Percentiles rank a stretch among this genome's conserved stretches.
Evolutionary conservation across 805 yeast species (phyloP).

Genomic region (Starmerella apicola): DNA sequence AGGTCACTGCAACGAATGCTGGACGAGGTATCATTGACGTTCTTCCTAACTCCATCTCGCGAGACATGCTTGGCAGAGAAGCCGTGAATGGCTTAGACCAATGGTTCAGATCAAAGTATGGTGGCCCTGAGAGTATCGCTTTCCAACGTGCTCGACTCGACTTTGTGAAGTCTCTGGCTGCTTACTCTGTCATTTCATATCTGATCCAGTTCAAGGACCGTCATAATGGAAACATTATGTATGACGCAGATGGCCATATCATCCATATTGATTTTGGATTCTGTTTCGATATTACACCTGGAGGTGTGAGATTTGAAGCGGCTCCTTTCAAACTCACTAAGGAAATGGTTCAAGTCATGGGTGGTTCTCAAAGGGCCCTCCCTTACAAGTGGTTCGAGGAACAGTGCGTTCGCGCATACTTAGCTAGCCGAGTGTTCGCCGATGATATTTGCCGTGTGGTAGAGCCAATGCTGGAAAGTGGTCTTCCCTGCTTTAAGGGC

Average conservation of each 20-base stretch:
- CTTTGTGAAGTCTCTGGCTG: constrained; percentile 84
- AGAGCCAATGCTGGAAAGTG: constrained; percentile 85
- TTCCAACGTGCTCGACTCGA: constrained; percentile 87
- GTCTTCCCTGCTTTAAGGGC: constrained; percentile 91
- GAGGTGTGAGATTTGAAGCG: constrained; percentile 96
- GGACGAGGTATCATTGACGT: constrained; percentile 99
- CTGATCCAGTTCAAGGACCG: constrained; percentile 87
- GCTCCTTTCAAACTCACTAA: constrained; percentile 93
- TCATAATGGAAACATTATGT: constrained; percentile 95
- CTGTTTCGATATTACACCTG: constrained; percentile 97
- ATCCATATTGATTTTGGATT: constrained; percentile 96
- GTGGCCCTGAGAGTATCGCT: constrained; percentile 81
- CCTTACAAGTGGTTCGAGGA: constrained; percentile 92
- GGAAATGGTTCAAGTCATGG: constrained; percentile 93
- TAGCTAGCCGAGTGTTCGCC: constrained; percentile 79
- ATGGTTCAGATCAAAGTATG: constrained; percentile 82
- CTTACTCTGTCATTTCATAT: constrained; percentile 83
- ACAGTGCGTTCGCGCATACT: constrained; percentile 80
- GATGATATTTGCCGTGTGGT: constrained; percentile 77
- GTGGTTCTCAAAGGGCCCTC: constrained; percentile 75
- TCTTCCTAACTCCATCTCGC: constrained; percentile 81
- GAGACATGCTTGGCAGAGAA: constrained; percentile 98
- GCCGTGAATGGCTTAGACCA: constrained; percentile 95
- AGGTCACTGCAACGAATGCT: constrained; percentile 97
- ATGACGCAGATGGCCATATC: constrained; percentile 89